Evolutionary conservation across 2,329 filamentous ascomycete species (phyloP).

Genomic region (Cercospora beticola): DNA sequence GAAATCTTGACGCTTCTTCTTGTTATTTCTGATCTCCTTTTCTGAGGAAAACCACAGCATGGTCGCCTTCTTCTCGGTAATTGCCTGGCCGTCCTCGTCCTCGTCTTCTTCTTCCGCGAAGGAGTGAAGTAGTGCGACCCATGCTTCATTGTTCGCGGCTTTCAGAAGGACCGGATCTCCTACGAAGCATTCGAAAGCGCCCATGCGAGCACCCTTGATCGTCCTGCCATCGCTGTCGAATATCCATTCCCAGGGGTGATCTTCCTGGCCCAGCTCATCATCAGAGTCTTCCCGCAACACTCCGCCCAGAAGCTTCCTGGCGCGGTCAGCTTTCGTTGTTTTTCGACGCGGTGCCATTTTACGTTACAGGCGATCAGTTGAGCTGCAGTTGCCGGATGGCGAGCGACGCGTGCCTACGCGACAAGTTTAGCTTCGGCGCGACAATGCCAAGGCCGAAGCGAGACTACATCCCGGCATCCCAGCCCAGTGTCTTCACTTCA

Average conservation of each 20-base stretch:
- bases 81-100: conserved; percentile 56
- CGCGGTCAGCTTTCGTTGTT: conserved; percentile 47
- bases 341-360: conserved; percentile 44
- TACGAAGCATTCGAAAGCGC: conserved; percentile 72
- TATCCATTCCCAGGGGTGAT: conserved; percentile 54
- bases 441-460: background rate
- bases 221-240: conserved; percentile 51
- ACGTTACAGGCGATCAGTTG: background rate
- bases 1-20: conserved; percentile 79
- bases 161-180: conserved; percentile 87
- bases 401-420: background rate
- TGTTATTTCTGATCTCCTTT: conserved; percentile 79
- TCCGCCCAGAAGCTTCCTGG: conserved; percentile 56
- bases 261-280: conserved; percentile 68
- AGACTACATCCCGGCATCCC: background rate
- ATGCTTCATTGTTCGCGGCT: conserved; percentile 84
- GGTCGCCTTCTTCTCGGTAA: conserved; percentile 67
- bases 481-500: background rate
- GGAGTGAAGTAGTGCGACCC: conserved; percentile 85
- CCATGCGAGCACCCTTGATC: conserved; percentile 81
- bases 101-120: conserved; percentile 68
- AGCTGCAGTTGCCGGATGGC: conserved; percentile 10
- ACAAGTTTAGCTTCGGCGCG: background rate
- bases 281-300: conserved; percentile 77
- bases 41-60: conserved; percentile 97